Conservation (phyloP, 2,329 filamentous ascomycete species). For the Xylaria sp. region DNA sequence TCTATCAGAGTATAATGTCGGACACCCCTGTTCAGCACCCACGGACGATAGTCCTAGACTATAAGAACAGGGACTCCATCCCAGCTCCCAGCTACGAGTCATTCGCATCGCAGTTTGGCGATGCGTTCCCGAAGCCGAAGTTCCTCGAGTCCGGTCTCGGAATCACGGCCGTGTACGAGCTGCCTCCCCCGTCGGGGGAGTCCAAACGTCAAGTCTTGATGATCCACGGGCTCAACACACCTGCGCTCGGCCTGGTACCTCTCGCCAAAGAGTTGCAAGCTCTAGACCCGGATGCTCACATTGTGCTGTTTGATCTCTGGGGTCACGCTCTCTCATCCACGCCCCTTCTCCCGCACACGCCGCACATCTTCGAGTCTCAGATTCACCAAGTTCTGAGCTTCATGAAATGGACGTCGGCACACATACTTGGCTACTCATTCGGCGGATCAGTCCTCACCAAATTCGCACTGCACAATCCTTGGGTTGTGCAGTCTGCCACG, state of each 20-base stretch:
- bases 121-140: slow-evolving; percentile 25
- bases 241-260: slow-evolving; percentile 28
- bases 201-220: slow-evolving; percentile 24
- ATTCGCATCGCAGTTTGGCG: slow-evolving; percentile 30
- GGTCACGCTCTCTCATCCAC: slow-evolving; percentile 33
- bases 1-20: slow-evolving; percentile 15
- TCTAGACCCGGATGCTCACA: slow-evolving; percentile 19
- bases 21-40: slow-evolving; percentile 13
- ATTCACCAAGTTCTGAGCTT: slow-evolving; percentile 26
- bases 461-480: slow-evolving; percentile 24
- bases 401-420: slow-evolving; percentile 20
- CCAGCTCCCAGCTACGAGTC: slow-evolving; percentile 22
- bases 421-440: slow-evolving; percentile 34
- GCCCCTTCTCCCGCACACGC: slow-evolving; percentile 23
- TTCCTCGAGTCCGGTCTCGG: slow-evolving; percentile 35
- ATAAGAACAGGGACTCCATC: slow-evolving; percentile 19
- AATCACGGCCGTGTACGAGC: slow-evolving; percentile 28
- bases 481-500: slow-evolving; percentile 8
- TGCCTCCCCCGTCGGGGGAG: slow-evolving; percentile 24
- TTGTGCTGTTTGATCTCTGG: slow-evolving; percentile 33
- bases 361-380: slow-evolving; percentile 33
- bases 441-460: slow-evolving; percentile 17
- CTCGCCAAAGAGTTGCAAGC: slow-evolving; percentile 25
- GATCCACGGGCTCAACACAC: slow-evolving; percentile 35
- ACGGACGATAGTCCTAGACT: background rate